A percentile compares a stretch with the other conserved stretches of the same genome.
Evolutionary conservation across 106 monocot species (phyloP).

Genomic region (Chionographis japonica): DNA sequence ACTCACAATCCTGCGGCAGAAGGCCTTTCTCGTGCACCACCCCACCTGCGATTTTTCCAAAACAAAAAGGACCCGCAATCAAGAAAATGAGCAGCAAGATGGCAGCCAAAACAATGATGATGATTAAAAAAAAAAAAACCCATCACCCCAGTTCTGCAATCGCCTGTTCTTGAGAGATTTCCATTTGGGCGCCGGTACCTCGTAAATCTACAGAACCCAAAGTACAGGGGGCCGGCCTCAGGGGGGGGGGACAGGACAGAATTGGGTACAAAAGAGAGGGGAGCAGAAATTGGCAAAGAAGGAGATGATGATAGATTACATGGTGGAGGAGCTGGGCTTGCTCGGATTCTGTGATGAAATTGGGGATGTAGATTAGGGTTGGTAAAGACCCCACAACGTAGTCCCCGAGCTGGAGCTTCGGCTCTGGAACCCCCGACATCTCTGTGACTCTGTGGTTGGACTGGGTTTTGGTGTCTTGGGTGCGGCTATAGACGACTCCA

Average conservation of each 20-base stretch:
- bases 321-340: conserved; percentile 70
- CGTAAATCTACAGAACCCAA: conserved; percentile 48
- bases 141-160: conserved; percentile 92
- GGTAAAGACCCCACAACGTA: conserved; percentile 42
- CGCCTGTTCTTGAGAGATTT: conserved; percentile 85
- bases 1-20: conserved; percentile 85
- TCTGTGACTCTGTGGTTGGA: no score
- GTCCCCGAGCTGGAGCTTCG: conserved; percentile 18
- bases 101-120: not conserved
- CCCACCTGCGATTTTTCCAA: conserved; percentile 46
- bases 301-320: conserved; percentile 10
- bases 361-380: conserved; percentile 62
- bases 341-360: conserved; percentile 61
- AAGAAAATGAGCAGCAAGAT: not conserved
- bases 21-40: conserved; percentile 97
- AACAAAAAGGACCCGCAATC: not conserved
- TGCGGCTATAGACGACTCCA: no score
- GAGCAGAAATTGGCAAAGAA: not conserved
- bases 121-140: conserved; percentile 1
- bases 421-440: not conserved
- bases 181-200: conserved; percentile 68
- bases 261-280: not conserved
- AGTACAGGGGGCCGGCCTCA: not conserved
- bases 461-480: no score
- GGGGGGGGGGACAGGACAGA: not conserved